Percentiles rank a stretch among this genome's conserved stretches.
Conservation (phyloP, 495 filamentous ascomycete species). For the Tuber borchii region DNA sequence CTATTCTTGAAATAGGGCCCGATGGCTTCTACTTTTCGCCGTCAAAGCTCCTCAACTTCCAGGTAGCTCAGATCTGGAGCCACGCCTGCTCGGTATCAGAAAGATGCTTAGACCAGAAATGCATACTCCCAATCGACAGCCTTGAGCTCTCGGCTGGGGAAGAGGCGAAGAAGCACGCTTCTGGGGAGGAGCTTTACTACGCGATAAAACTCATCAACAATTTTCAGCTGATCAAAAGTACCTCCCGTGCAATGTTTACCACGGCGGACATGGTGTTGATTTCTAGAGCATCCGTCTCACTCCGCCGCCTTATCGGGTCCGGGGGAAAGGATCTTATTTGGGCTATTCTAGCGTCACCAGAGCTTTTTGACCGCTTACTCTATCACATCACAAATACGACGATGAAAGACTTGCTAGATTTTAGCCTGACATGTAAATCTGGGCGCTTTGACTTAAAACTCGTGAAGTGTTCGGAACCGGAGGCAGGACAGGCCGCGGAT, state of each 20-base stretch:
- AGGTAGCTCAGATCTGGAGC: conserved; percentile 18
- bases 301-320: conserved; percentile 10
- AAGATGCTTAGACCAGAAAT: background rate
- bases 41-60: conserved; percentile 4
- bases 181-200: conserved; percentile 9
- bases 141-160: background rate
- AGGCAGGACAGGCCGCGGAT: background rate
- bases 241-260: conserved; percentile 6
- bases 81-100: conserved; percentile 8
- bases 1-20: conserved; percentile 16
- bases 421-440: background rate
- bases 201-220: conserved; percentile 25
- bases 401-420: background rate
- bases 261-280: conserved; percentile 22
- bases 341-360: conserved; percentile 26
- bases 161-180: background rate
- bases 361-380: conserved; percentile 14
- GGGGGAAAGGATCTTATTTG: conserved; percentile 26
- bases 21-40: conserved; percentile 35
- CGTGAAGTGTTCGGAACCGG: background rate
- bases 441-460: conserved; percentile 12
- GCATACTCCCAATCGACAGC: conserved; percentile 4
- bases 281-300: conserved; percentile 19
- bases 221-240: conserved; percentile 16
- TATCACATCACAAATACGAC: conserved; percentile 7